Conservation (phyloP, 371 early-diverging fungal genomes). For the Zychaea mexicana region DNA sequence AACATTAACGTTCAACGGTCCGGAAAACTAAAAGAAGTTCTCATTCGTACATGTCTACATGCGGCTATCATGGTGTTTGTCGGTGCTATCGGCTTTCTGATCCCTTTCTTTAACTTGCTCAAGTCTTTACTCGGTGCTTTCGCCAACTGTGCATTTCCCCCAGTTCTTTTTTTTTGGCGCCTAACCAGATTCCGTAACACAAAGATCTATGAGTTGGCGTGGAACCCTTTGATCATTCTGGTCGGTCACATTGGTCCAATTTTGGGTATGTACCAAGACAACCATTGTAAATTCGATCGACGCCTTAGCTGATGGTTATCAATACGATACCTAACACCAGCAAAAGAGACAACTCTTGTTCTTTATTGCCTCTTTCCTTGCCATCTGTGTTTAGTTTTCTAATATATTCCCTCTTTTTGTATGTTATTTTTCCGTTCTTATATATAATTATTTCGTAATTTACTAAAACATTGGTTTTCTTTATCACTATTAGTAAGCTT, state of each 20-base stretch:
- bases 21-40: constrained; percentile 54
- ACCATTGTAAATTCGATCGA: no score
- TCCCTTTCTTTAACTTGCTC: constrained; percentile 81
- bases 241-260: constrained; percentile 73
- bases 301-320: no score
- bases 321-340: no score
- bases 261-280: no score
- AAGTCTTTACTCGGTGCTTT: constrained; percentile 85
- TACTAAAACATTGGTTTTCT: no score
- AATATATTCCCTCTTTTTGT: no score
- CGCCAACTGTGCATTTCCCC: constrained; percentile 77
- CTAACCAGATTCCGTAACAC: constrained; percentile 70
- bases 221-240: constrained; percentile 57
- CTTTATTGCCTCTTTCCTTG: no score
- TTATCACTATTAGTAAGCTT: no score
- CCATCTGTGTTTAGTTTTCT: no score
- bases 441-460: no score
- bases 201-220: constrained; percentile 51
- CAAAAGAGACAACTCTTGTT: no score
- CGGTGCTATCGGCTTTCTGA: constrained; percentile 63
- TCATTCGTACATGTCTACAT: constrained; percentile 62
- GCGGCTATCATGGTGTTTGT: constrained; percentile 50
- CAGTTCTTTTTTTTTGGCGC: constrained; percentile 75
- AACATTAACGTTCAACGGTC: constrained; percentile 48
- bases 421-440: no score